Base-by-base conservation (phyloP, 192 early-diverging fungal species). In the Umbelopsis ramanniana region DNA sequence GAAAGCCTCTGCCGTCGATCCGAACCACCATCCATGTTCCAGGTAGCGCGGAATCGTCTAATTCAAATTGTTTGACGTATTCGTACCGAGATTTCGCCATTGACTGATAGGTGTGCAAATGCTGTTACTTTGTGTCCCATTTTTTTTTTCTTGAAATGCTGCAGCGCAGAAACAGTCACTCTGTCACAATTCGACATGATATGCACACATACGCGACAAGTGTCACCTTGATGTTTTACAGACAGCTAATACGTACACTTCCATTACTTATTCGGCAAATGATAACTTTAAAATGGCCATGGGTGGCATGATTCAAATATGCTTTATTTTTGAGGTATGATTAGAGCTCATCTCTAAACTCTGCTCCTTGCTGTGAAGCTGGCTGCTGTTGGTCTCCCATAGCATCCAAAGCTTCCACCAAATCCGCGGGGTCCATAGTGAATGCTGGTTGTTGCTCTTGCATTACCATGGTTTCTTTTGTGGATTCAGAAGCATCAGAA, bases 1-100 rank as follows among this genome's bases (percentile, higher is more conserved):
- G 95, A 83, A 93, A 99, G 57, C 91, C 87, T 70, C 93, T 90
- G 9, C 96, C 96, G 74, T 99, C 97, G 46, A 99, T 84, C 52
- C 97, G 92, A 26, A 98, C 91, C 33, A 97, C 94, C 52, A 99
- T 77, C 83, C 85, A 98, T 38, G 93, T 94, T 72, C 92, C 93
- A 24, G 93, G 92, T 46, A 98, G 86, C 12, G 97, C 82, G 7
- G 79, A 84, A 71, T 89, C 86, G 69, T 91, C 84, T 22, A 70
- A 83, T 82, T 99, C 97, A 86, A 97, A 99, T 67, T 88, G 79
- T 68, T 88, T 91, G 35, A 97, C 96, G 72, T 97, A 97, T 77
- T 95, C 93, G 77, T 91, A 97, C 74, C 93, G 93, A 48, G 93
- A 94, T 69, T 95, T 95, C n/a, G 96, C 96, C 96, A 96, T 95